Conservation (phyloP, 768 basidiomycete genomes). For the Termitomyces sp. region DNA sequence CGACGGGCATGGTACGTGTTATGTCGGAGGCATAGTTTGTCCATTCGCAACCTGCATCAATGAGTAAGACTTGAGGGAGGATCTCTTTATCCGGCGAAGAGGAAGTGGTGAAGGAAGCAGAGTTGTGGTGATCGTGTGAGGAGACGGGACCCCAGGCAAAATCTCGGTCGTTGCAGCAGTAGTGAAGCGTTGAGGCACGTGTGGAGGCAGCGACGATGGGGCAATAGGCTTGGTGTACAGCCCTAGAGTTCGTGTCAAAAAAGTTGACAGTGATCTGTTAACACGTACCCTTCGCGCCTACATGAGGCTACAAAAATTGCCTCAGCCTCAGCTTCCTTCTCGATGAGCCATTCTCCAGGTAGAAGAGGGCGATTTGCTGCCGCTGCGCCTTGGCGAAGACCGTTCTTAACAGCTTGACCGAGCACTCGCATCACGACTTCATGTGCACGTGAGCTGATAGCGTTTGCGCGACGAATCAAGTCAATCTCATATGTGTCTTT, state of each 20-base stretch:
- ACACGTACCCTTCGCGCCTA: conserved; percentile 75
- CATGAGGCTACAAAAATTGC: conserved; percentile 91
- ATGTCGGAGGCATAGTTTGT: conserved; percentile 43
- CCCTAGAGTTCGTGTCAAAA: conserved; percentile 31
- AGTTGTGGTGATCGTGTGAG: conserved; percentile 49
- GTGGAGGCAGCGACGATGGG: conserved; percentile 89
- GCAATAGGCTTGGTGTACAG: conserved; percentile 84
- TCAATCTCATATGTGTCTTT: conserved; percentile 75
- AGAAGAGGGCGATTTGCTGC: conserved; percentile 48
- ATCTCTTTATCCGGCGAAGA: conserved; percentile 30
- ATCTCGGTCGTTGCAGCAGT: conserved; percentile 87
- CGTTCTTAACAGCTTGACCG: conserved; percentile 62
- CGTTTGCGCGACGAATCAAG: conserved; percentile 72
- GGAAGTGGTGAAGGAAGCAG: conserved; percentile 35
- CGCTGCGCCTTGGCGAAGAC: conserved; percentile 38
- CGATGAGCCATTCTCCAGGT: conserved; percentile 82
- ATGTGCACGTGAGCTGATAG: conserved; percentile 85
- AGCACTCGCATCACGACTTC: conserved; percentile 90
- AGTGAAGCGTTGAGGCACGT: conserved; percentile 87
- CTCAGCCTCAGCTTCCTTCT: conserved; percentile 91
- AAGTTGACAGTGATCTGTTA: not conserved
- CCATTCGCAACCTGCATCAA: conserved; percentile 96
- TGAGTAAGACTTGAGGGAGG: conserved; percentile 71
- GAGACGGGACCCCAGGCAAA: conserved; percentile 80
- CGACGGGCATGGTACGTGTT: conserved; percentile 86